Evolutionary conservation across 2,329 filamentous ascomycete species (phyloP).

Genomic region (Tolypocladium cylindrosporum): DNA sequence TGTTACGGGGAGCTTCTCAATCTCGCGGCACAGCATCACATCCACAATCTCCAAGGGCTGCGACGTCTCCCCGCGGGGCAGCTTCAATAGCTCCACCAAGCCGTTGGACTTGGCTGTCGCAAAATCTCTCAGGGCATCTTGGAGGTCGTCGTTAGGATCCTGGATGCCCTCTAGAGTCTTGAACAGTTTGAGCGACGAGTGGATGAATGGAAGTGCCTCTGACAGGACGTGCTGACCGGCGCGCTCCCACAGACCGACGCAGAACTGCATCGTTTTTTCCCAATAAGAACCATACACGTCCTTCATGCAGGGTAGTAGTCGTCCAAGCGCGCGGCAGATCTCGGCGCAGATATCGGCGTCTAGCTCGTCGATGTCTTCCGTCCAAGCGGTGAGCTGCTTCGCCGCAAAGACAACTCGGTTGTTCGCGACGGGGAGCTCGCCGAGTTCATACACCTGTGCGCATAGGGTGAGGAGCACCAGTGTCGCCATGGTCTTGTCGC

Average conservation of each 20-base stretch:
- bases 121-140: slow-evolving; percentile 59
- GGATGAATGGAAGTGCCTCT: slow-evolving; percentile 49
- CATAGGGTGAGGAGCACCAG: slow-evolving; percentile 46
- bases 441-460: slow-evolving; percentile 39
- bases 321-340: slow-evolving; percentile 45
- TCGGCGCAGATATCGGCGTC: slow-evolving; percentile 35
- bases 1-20: slow-evolving; percentile 52
- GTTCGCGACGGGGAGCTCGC: slow-evolving; percentile 45
- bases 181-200: slow-evolving; percentile 65
- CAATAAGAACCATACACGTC: slow-evolving; percentile 87
- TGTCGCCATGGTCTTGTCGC: slow-evolving; percentile 34
- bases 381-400: slow-evolving; percentile 65
- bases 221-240: slow-evolving; percentile 31
- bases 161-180: slow-evolving; percentile 51
- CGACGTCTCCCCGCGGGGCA: slow-evolving; percentile 33
- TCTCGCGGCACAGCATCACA: slow-evolving; percentile 58
- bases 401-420: slow-evolving; percentile 75
- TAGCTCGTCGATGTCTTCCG: slow-evolving; percentile 40
- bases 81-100: slow-evolving; percentile 54
- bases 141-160: slow-evolving; percentile 77
- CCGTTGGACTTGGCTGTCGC: slow-evolving; percentile 44
- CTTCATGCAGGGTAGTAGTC: slow-evolving; percentile 61
- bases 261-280: slow-evolving; percentile 53
- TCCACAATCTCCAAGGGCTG: slow-evolving; percentile 70
- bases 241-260: slow-evolving; percentile 46